phyloP scores from a whole-genome alignment of 2,329 filamentous ascomycete species.

The Botryotinia globosa region DNA sequence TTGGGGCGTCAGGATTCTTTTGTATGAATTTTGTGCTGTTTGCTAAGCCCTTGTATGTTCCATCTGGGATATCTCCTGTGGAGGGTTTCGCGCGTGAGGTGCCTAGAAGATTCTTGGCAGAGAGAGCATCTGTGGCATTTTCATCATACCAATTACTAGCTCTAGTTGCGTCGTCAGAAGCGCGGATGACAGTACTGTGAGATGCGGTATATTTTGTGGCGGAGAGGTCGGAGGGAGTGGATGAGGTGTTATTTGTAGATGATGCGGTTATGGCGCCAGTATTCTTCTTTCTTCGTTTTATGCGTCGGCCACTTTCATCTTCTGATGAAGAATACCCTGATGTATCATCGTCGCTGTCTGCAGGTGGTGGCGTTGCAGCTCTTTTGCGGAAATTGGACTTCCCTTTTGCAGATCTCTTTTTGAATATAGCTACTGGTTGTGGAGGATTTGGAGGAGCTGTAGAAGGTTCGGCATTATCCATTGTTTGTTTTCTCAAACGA shows the following conservation, averaged over 20 bases:
- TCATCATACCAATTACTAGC: constrained; percentile 87
- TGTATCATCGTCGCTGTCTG: constrained; percentile 44
- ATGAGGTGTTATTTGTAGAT: constrained; percentile 46
- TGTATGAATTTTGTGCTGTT: constrained; percentile 71
- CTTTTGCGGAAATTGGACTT: constrained; percentile 80
- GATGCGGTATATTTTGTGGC: constrained; percentile 59
- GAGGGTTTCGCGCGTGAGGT: constrained; percentile 47
- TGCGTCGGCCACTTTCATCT: constrained; percentile 69
- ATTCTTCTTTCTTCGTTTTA: constrained; percentile 76
- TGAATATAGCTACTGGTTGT: constrained; percentile 65
- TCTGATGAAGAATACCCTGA: constrained; percentile 70
- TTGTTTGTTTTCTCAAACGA: neutral
- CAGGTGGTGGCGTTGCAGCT: constrained; percentile 72
- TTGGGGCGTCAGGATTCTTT: constrained; percentile 73
- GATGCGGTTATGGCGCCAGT: constrained; percentile 64
- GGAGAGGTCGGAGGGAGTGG: constrained; percentile 44
- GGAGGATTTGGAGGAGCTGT: constrained; percentile 5
- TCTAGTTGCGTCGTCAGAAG: constrained; percentile 85
- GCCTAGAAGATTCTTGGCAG: constrained; percentile 55
- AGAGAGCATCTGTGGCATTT: constrained; percentile 43
- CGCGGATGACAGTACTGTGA: constrained; percentile 59
- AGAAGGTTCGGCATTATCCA: constrained; percentile 14
- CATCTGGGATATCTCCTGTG: constrained; percentile 46
- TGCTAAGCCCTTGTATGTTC: constrained; percentile 73
- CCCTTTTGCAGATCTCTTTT: constrained; percentile 75